These are phyloP conservation scores for Anisodus acutangulus DNA, from an alignment of 257 asterid species.

Conservation along the genomic window DNA sequence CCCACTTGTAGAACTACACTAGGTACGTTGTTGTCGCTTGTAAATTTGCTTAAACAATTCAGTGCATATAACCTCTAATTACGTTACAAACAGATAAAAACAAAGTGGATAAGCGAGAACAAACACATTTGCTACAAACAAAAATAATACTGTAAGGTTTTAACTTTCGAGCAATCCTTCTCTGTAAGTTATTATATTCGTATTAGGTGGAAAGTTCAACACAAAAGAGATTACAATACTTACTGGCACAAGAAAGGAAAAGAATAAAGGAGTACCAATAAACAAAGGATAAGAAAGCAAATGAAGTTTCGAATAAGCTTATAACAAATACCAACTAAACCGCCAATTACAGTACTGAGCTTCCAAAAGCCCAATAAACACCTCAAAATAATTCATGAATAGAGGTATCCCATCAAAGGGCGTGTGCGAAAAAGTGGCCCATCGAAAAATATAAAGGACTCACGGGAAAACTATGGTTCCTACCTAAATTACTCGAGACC, in stretches of 20 bases:
- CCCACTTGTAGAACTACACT: too few relatives aligned
- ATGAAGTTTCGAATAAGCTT: not conserved
- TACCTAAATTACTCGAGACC: not conserved
- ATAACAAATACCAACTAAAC: not conserved
- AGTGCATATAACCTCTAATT: not conserved
- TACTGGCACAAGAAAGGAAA: not conserved
- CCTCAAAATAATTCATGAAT: not conserved
- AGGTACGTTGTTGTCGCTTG: too few relatives aligned
- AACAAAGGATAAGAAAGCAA: not conserved
- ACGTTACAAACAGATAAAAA: not conserved
- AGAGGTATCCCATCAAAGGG: not conserved
- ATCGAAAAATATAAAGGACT: not conserved
- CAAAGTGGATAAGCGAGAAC: not conserved
- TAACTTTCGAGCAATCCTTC: not conserved
- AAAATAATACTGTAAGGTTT: not conserved
- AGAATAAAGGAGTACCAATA: not conserved
- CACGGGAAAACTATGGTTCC: not conserved
- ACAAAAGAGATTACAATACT: slow-evolving; percentile 4
- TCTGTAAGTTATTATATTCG: not conserved
- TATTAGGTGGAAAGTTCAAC: not conserved
- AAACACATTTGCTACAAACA: not conserved
- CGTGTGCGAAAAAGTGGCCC: not conserved
- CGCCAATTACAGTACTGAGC: not conserved
- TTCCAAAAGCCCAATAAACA: not conserved
- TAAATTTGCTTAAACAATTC: not conserved